These are phyloP conservation scores for Diaporthe sp. DNA, from an alignment of 2,329 filamentous ascomycete species.

Conservation along the genomic window DNA sequence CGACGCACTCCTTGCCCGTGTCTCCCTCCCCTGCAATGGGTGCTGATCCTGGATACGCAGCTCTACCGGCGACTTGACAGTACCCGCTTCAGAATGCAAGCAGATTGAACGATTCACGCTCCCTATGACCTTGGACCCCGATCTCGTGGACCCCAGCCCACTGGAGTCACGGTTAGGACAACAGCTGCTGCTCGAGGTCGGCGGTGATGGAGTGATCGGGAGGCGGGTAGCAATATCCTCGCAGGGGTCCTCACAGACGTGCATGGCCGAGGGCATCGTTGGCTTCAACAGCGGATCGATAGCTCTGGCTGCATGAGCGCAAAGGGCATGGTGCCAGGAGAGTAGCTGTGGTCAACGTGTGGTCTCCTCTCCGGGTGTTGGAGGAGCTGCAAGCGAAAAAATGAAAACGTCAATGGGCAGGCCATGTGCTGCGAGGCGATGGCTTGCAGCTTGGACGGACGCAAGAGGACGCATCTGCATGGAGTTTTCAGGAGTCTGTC, in stretches of 20 bases:
- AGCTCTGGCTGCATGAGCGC: slow-evolving; percentile 8
- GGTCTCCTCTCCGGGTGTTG: background rate
- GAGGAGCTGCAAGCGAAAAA: too few species aligned
- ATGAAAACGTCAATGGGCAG: too few species aligned
- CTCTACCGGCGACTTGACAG: slow-evolving; percentile 35
- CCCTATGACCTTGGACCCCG: background rate
- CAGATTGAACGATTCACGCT: slow-evolving; percentile 25
- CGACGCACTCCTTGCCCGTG: too few species aligned
- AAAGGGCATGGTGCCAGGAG: background rate
- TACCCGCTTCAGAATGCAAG: slow-evolving; percentile 24
- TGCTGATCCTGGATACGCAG: slow-evolving; percentile 11
- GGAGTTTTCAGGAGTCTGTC: slow-evolving; percentile 6
- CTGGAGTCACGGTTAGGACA: slow-evolving; percentile 26
- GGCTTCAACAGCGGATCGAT: slow-evolving; percentile 36
- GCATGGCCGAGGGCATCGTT: slow-evolving; percentile 37
- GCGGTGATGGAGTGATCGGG: slow-evolving; percentile 36
- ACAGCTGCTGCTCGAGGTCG: slow-evolving; percentile 33
- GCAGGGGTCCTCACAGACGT: background rate
- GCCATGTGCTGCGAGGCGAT: background rate
- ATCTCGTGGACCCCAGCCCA: background rate
- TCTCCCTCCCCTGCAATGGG: too few species aligned
- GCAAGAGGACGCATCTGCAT: background rate
- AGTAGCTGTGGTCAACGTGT: background rate
- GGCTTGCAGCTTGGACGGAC: background rate
- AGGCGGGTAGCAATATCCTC: slow-evolving; percentile 35